These are phyloP conservation scores for Pisolithus marmoratus DNA, from an alignment of 768 basidiomycete genomes.

Conservation along the genomic window DNA sequence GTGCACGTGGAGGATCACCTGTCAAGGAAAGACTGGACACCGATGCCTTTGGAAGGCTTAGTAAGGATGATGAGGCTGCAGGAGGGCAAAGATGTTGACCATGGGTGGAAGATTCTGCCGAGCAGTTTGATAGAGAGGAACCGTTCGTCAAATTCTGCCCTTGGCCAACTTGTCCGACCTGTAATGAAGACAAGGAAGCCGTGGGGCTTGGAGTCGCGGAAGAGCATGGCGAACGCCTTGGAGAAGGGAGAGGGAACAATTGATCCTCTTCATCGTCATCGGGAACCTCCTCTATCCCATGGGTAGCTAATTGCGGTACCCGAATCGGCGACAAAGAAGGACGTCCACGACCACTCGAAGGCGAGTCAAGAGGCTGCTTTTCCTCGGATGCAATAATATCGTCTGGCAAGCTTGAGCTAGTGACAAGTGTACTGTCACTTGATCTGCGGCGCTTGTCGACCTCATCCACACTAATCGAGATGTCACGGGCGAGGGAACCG, in stretches of 20 bases:
- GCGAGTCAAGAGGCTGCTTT: not conserved
- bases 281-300: conserved; percentile 27
- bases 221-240: conserved; percentile 45
- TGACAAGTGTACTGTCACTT: conserved; percentile 23
- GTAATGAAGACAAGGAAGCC: conserved; percentile 25
- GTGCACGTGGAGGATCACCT: conserved; percentile 7
- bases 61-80: conserved; percentile 19
- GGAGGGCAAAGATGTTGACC: conserved; percentile 18
- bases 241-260: conserved; percentile 56
- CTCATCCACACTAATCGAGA: conserved; percentile 55
- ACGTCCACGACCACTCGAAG: not conserved
- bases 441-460: conserved; percentile 53
- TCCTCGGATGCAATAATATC: not conserved
- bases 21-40: conserved; percentile 7
- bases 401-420: not conserved
- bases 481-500: conserved; percentile 13
- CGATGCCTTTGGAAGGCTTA: conserved; percentile 15
- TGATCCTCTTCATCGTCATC: conserved; percentile 54
- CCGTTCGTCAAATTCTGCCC: conserved; percentile 2
- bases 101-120: conserved; percentile 8
- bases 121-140: conserved; percentile 14
- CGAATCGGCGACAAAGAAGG: conserved; percentile 11
- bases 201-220: conserved; percentile 34
- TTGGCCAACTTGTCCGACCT: not conserved
- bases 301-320: conserved; percentile 8